phyloP scores from a whole-genome alignment of 139 green algal genomes.

The Volvox reticuliferus region DNA sequence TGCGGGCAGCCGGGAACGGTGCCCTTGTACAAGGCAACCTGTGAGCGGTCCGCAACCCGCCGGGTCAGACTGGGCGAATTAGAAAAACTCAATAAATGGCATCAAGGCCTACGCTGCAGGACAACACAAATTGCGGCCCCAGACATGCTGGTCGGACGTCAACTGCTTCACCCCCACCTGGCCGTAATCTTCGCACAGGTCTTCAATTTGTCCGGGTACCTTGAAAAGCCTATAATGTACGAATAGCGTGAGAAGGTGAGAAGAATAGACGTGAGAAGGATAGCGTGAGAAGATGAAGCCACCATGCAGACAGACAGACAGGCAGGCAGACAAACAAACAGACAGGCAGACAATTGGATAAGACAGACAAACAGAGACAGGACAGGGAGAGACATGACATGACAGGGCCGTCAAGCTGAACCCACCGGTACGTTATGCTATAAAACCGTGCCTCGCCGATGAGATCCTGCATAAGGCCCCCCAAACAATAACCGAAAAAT shows the following conservation, averaged over 20 bases:
- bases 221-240: conserved; percentile 91
- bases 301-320: too few relatives aligned
- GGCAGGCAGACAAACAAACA: too few relatives aligned
- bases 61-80: too few relatives aligned
- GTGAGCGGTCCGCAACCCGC: neutral
- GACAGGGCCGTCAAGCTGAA: neutral
- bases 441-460: conserved; percentile 92
- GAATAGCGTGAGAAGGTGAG: too few relatives aligned
- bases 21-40: conserved; percentile 79
- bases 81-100: too few relatives aligned
- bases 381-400: too few relatives aligned
- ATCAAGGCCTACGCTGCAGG: neutral
- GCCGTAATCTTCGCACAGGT: conserved; percentile 92
- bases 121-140: neutral
- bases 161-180: conserved; percentile 51
- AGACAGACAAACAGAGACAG: too few relatives aligned
- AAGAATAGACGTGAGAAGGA: too few relatives aligned
- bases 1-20: conserved; percentile 81
- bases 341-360: too few relatives aligned
- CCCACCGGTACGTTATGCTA: conserved; percentile 92
- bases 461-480: conserved; percentile 49
- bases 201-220: conserved; percentile 87
- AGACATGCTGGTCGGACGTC: too few relatives aligned
- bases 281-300: too few relatives aligned
- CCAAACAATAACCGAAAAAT: too few relatives aligned